Evolutionary conservation across 306 rosid genomes (phyloP).

Genomic region (Citrullus amarus): DNA sequence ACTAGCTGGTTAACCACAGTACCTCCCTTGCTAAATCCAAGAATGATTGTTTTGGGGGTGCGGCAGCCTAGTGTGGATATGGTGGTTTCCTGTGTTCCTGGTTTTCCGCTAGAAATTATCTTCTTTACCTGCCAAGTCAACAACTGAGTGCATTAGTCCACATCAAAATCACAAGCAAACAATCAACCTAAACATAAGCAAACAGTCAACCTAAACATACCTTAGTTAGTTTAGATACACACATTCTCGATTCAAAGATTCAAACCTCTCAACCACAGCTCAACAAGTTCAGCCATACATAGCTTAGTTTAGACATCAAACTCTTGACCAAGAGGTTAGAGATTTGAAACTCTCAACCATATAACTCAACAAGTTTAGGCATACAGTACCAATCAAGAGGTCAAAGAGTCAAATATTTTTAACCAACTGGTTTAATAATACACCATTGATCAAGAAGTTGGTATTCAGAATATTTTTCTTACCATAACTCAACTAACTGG

Average conservation of each 20-base stretch:
- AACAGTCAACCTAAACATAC: neutral
- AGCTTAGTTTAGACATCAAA: no score
- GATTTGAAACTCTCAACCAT: neutral
- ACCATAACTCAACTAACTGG: no score
- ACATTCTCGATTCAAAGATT: no score
- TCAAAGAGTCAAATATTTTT: no score
- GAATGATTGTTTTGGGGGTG: conserved; percentile 41
- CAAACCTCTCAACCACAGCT: no score
- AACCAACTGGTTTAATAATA: neutral
- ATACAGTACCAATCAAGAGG: neutral
- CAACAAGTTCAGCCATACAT: no score
- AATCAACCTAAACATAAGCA: neutral
- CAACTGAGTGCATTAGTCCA: neutral
- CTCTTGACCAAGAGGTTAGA: neutral
- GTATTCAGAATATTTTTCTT: no score
- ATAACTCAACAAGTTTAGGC: neutral
- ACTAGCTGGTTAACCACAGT: conserved; percentile 68
- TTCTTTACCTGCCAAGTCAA: conserved; percentile 35
- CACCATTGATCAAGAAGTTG: neutral
- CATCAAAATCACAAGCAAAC: neutral
- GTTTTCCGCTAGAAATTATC: conserved; percentile 15
- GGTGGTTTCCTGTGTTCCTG: conserved; percentile 5
- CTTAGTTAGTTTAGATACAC: neutral
- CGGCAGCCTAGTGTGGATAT: conserved; percentile 7
- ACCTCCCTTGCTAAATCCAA: conserved; percentile 97